These are phyloP conservation scores for Pholiota molesta DNA, from an alignment of 768 basidiomycete species.

Conservation along the genomic window DNA sequence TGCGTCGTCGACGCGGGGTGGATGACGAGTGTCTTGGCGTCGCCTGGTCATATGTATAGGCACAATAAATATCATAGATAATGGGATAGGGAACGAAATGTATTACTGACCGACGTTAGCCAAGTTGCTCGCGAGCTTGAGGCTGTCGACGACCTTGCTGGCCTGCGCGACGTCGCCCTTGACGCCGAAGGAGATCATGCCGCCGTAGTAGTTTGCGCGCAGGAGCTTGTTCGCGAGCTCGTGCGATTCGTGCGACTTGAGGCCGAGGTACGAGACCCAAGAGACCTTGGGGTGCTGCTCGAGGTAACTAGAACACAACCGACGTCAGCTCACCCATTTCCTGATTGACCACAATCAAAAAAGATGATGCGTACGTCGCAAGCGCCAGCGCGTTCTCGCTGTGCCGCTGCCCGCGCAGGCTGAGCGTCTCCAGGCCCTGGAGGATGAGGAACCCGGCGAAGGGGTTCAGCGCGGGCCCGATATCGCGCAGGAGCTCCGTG, in stretches of 20 bases:
- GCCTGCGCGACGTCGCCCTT: slow-evolving; percentile 56
- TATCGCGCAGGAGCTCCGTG: slow-evolving; percentile 61
- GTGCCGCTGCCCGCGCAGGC: slow-evolving; percentile 71
- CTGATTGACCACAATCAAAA: not conserved
- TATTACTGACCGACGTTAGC: slow-evolving; percentile 65
- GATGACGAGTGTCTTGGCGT: slow-evolving; percentile 81
- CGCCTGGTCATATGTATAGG: slow-evolving; percentile 36
- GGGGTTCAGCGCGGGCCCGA: slow-evolving; percentile 69
- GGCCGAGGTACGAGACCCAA: slow-evolving; percentile 83
- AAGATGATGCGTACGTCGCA: slow-evolving; percentile 44
- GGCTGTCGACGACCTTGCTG: slow-evolving; percentile 65
- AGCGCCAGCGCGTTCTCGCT: slow-evolving; percentile 70
- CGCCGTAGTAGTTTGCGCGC: slow-evolving; percentile 60
- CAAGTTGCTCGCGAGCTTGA: slow-evolving; percentile 72
- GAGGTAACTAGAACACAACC: slow-evolving; percentile 46
- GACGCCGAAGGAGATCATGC: slow-evolving; percentile 79
- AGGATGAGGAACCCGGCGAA: slow-evolving; percentile 76
- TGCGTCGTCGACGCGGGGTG: slow-evolving; percentile 82
- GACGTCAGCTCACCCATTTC: slow-evolving; percentile 5
- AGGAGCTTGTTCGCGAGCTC: slow-evolving; percentile 58
- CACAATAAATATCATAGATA: too few relatives aligned
- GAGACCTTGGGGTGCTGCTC: slow-evolving; percentile 64
- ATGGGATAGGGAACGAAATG: too few relatives aligned
- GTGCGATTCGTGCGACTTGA: slow-evolving; percentile 63
- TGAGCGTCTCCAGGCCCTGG: slow-evolving; percentile 81